Base-by-base conservation (phyloP, 352 stramenopile species). In the Phytophthora boehmeriae region DNA sequence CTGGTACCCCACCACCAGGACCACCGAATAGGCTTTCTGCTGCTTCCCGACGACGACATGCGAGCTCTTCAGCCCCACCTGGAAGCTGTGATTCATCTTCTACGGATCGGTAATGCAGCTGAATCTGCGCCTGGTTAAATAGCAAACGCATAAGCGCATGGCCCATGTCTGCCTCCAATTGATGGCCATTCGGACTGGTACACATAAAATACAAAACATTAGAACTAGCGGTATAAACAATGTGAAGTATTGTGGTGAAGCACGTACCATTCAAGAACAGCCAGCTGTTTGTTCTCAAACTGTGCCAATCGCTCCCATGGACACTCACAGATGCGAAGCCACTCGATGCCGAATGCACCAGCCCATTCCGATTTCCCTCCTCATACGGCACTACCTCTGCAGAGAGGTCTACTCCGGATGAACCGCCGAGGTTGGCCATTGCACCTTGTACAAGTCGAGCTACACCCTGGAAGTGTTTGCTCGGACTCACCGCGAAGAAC, bases 281-380 rank as follows among this genome's bases (percentile, higher is more conserved):
- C 46, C 8, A 92, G 44, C 8, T 79, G 68, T 54, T 92, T 87
- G 63, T 91, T 86, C 30, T 92, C 86, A 49, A 86, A 89, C 38
- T 89, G 71, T 4, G 74, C 68, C 5, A 94, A 68, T 2, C 83
- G 80, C n/a, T 93, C 81, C 82, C 85, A 96, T 8, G 88, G 88
- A 67, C 86, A 94, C 50, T 96, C 86, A 41, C 86, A 95, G 16
- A 92, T 92, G n/a, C 83, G 81, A 25, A 96, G 70, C 88, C 88
- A 96, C 32, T 95, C 84, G 45, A 96, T 64, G 22, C 67, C 63
- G 66, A 96, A 94, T 0, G 72, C 69, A 1, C 82, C 82, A 2
- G 68, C 55, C 88, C 88, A 96, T 41, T 75, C 49, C 0, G 41
- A 44, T 54, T 83, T 0, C 67, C 73, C 42, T 58, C 67, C 32